Percentiles rank a stretch among this genome's conserved stretches.
Conservation (phyloP, 2,329 filamentous ascomycete genomes). For the Penicillium hordei region DNA sequence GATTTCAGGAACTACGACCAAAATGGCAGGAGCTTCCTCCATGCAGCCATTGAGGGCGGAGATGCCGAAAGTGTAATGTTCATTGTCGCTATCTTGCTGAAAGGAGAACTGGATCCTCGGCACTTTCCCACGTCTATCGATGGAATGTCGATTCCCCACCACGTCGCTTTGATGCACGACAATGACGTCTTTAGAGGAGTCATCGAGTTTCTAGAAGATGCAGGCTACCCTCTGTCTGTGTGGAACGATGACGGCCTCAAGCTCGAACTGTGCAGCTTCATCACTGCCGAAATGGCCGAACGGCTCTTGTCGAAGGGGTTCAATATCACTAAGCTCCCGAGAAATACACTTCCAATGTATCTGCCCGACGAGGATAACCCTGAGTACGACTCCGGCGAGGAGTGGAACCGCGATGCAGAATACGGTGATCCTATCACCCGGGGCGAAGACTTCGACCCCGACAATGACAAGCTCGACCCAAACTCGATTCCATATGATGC, state of each 20-base stretch:
- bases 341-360: slow-evolving; percentile 2
- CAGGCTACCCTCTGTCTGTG: neutral
- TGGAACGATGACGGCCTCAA: slow-evolving; percentile 9
- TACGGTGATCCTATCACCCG: slow-evolving; percentile 2
- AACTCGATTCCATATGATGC: neutral
- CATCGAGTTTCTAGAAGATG: neutral
- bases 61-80: neutral
- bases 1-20: neutral
- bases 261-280: slow-evolving; percentile 2
- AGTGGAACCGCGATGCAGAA: neutral
- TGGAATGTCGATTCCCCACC: slow-evolving; percentile 4
- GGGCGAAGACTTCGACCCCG: neutral
- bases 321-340: slow-evolving; percentile 4
- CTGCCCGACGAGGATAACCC: neutral
- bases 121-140: slow-evolving; percentile 2
- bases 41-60: neutral
- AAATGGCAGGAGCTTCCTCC: neutral
- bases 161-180: slow-evolving; percentile 1
- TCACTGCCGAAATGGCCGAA: neutral
- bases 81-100: neutral
- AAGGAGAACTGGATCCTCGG: neutral
- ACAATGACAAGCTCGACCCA: neutral
- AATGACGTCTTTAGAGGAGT: neutral
- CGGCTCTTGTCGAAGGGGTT: slow-evolving; percentile 2
- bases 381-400: neutral